Percentiles rank a stretch among this genome's conserved stretches.
Evolutionary conservation across 2,329 filamentous ascomycete species (phyloP).

Genomic region (Chrysoporthe puriensis): DNA sequence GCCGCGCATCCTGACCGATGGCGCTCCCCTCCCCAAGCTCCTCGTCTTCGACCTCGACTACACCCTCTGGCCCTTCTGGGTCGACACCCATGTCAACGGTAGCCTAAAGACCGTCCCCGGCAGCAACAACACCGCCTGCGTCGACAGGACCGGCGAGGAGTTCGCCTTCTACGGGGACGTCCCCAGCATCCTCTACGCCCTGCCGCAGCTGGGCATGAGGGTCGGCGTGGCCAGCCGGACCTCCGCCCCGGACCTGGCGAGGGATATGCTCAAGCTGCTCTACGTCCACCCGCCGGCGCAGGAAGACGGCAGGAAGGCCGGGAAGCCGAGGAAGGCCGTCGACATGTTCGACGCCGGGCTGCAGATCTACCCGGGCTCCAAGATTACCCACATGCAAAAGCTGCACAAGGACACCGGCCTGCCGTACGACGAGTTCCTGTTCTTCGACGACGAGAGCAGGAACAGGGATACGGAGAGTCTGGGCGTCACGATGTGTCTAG

Average conservation of each 20-base stretch:
- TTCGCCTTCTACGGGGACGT: conserved; percentile 75
- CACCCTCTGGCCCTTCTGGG: conserved; percentile 99
- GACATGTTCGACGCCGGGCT: conserved; percentile 63
- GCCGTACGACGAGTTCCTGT: conserved; percentile 82
- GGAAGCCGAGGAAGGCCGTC: conserved; percentile 51
- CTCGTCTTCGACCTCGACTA: conserved; percentile 97
- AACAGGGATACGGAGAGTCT: conserved; percentile 81
- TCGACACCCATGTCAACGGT: conserved; percentile 82
- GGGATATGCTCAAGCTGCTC: conserved; percentile 78
- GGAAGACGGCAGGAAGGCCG: conserved; percentile 31
- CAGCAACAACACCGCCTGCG: conserved; percentile 44
- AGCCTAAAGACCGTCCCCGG: conserved; percentile 61
- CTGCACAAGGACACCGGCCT: conserved; percentile 74
- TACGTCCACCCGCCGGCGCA: conserved; percentile 51
- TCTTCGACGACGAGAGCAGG: conserved; percentile 90
- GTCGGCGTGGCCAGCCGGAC: conserved; percentile 76
- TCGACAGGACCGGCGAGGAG: conserved; percentile 64
- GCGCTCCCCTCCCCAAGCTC: conserved; percentile 76
- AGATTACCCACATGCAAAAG: conserved; percentile 81
- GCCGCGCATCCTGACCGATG: conserved; percentile 52
- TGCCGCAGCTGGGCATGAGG: conserved; percentile 44
- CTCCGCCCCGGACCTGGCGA: conserved; percentile 74
- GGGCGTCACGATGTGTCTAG: conserved; percentile 83
- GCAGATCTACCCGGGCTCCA: conserved; percentile 76
- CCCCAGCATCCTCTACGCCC: conserved; percentile 66